These are phyloP conservation scores for Tardiomyces depauwii DNA, from an alignment of 1,139 yeast genomes.

Conservation along the genomic window DNA sequence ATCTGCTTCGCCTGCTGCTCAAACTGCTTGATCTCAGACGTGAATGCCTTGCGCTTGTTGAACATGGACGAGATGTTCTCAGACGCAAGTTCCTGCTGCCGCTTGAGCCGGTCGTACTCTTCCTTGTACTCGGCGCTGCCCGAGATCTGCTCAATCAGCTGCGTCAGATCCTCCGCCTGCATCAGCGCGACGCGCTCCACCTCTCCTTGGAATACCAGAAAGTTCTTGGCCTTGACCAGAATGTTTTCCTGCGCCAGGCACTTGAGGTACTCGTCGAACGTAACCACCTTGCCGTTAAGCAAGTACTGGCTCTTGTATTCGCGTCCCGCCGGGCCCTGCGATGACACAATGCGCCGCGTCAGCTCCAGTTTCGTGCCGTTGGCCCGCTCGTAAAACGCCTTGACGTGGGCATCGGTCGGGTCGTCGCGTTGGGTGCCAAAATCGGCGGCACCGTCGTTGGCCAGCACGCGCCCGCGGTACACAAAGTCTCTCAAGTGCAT, in stretches of 20 bases:
- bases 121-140: conserved; percentile 61
- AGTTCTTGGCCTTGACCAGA: conserved; percentile 79
- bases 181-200: conserved; percentile 91
- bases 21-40: conserved; percentile 70
- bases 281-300: conserved; percentile 42
- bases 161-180: conserved; percentile 64
- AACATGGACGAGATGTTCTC: conserved; percentile 35
- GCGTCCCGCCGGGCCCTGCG: neutral
- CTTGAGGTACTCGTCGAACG: conserved; percentile 53
- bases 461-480: conserved; percentile 52
- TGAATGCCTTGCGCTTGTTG: conserved; percentile 60
- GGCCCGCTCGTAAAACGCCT: conserved; percentile 60
- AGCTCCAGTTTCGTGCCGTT: conserved; percentile 24
- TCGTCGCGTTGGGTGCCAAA: conserved; percentile 22
- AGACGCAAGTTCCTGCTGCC: conserved; percentile 43
- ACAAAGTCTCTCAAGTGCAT: conserved; percentile 62
- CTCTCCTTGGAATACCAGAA: conserved; percentile 93
- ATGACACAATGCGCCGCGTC: conserved; percentile 1
- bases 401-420: conserved; percentile 66
- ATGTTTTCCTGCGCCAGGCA: conserved; percentile 73
- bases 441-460: conserved; percentile 18
- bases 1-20: conserved; percentile 69
- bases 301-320: conserved; percentile 1
- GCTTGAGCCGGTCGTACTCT: conserved; percentile 62
- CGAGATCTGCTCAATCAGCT: conserved; percentile 67